Base-by-base conservation (phyloP, 108 stramenopile species). In the Nitzschia sp. region DNA sequence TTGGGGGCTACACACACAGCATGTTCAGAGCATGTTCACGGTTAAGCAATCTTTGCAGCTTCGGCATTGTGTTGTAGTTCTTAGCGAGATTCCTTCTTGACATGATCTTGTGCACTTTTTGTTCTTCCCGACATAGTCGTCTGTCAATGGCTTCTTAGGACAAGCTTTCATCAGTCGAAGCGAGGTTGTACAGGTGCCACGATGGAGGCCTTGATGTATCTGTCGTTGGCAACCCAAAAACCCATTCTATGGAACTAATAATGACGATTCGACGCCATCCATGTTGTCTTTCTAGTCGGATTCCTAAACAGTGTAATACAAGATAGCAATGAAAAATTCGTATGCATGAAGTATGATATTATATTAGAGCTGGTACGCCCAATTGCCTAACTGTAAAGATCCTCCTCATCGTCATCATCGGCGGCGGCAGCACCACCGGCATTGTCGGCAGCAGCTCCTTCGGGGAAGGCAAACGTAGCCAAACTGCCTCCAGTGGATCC, bases 401-500 rank as follows among this genome's bases (percentile, higher is more conserved):
- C 96, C 73, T 97, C 96, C 65, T 97, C 96, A 39, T 95, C 95
- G n/a, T 88, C 87, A 34, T 84, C 82, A 3, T 80, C 84, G 24
- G 80, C 83, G 10, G 70, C 84, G 15, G 53, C 80, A 51, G 25
- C 70, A 37, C 51, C 73, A 15, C 56, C 82, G n/a, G 66, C 87
- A 25, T 50, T 79, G 17, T 73, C 86, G 51, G 41, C 84, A 15
- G 71, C 81, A 11, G 44, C 72, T 42, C 68, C 67, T 29, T 89
- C 76, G 15, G 96, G 96, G 79, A 97, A 97, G 17, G 90, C 79
- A 86, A 97, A 97, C 0, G 88, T 90, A 9, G 91, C 85, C 66
- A 95, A 75, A 72, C 90, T 86, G 40, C 94, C 94, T 37, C 94
- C 94, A 29, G 84, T 81, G 19, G 94, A 80, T 52, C 94, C 94